Evolutionary conservation across 345 rosid species (phyloP).

Genomic region (Ailanthus altissimus): DNA sequence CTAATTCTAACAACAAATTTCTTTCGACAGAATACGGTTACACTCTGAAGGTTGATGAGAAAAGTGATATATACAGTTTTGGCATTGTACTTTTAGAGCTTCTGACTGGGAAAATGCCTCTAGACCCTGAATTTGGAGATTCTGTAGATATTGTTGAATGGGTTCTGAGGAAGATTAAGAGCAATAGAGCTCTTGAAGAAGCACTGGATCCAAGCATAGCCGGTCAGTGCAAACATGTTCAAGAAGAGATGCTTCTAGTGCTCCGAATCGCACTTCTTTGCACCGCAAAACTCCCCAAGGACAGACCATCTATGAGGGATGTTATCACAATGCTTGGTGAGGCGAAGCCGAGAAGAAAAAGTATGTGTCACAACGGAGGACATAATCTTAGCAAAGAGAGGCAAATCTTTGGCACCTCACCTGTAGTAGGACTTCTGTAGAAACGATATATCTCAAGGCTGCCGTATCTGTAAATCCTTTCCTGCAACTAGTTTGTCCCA

Average conservation of each 20-base stretch:
- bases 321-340: conserved; percentile 80
- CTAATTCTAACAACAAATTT: not conserved
- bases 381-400: conserved; percentile 44
- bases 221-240: conserved; percentile 76
- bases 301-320: conserved; percentile 85
- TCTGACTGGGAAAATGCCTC: conserved; percentile 76
- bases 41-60: conserved; percentile 78
- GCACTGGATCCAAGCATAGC: conserved; percentile 70
- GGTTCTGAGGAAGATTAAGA: conserved; percentile 55
- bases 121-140: conserved; percentile 78
- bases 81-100: conserved; percentile 84
- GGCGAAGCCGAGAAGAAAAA: conserved; percentile 88
- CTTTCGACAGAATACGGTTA: conserved; percentile 73
- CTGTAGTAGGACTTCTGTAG: conserved; percentile 57
- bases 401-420: conserved; percentile 61
- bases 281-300: conserved; percentile 80
- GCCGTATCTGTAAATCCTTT: conserved; percentile 25
- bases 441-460: not conserved
- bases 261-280: conserved; percentile 72
- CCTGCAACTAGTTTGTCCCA: conserved; percentile 1
- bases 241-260: conserved; percentile 83
- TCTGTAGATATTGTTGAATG: conserved; percentile 70
- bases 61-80: conserved; percentile 83
- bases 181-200: conserved; percentile 49
- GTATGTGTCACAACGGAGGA: conserved; percentile 47